A percentile compares a stretch with the other conserved stretches of the same genome.
phyloP scores from a whole-genome alignment of 2,329 filamentous ascomycete genomes.

The Neopestalotiopsis rosae region DNA sequence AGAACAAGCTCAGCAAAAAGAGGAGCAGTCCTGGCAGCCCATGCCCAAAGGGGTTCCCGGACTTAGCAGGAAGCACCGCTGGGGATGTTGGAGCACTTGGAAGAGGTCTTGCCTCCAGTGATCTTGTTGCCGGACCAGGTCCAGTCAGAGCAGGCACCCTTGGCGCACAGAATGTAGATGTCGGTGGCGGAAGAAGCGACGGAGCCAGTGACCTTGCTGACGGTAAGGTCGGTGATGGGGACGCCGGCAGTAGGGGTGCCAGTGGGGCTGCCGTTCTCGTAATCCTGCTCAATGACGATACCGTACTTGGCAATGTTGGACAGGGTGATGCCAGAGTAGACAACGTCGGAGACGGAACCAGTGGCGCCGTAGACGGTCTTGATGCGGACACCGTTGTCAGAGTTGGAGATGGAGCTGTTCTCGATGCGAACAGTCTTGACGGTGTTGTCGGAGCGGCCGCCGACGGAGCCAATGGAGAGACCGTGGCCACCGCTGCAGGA shows the following conservation, averaged over 20 bases:
- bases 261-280: constrained; percentile 44
- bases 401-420: constrained; percentile 53
- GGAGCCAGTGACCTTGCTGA: constrained; percentile 47
- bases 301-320: constrained; percentile 57
- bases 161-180: constrained; percentile 44
- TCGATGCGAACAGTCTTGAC: constrained; percentile 58
- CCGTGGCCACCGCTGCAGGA: constrained; percentile 59
- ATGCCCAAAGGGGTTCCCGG: not conserved
- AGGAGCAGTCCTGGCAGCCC: not conserved
- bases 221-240: constrained; percentile 46
- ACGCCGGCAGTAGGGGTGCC: constrained; percentile 52
- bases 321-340: constrained; percentile 58
- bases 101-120: constrained; percentile 48
- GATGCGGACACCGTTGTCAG: constrained; percentile 62
- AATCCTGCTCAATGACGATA: constrained; percentile 65
- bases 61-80: constrained; percentile 29
- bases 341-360: constrained; percentile 56
- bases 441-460: constrained; percentile 58
- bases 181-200: constrained; percentile 33
- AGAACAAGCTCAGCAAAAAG: not conserved
- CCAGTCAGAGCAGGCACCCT: constrained; percentile 42
- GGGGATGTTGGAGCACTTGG: constrained; percentile 63
- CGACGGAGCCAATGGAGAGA: constrained; percentile 64
- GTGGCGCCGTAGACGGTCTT: constrained; percentile 60
- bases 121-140: constrained; percentile 41